phyloP scores from a whole-genome alignment of 805 yeast species.

The Yarrowia sp. region DNA sequence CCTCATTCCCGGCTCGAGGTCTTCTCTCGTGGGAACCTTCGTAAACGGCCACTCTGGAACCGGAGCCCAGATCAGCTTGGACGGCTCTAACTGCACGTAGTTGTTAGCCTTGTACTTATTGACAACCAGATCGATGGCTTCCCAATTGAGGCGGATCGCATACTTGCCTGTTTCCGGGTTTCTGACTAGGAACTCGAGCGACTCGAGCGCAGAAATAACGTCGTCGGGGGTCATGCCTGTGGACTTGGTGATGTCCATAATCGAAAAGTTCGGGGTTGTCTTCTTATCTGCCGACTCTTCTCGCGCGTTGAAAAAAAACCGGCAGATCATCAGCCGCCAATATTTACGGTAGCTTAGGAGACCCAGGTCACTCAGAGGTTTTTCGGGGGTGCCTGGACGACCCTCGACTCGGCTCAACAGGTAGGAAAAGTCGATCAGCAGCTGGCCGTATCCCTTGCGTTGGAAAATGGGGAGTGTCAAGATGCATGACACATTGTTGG shows the following conservation, averaged over 20 bases:
- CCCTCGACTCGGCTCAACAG: conserved; percentile 75
- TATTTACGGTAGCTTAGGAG: conserved; percentile 82
- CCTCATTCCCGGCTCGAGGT: conserved; percentile 26
- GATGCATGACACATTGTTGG: conserved; percentile 84
- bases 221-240: conserved; percentile 92
- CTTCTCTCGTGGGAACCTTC: conserved; percentile 12
- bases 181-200: conserved; percentile 64
- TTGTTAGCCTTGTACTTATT: conserved; percentile 61
- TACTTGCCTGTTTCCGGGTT: conserved; percentile 57
- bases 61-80: conserved; percentile 67
- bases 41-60: conserved; percentile 36
- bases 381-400: conserved; percentile 91
- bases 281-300: neutral
- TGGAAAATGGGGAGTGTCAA: conserved; percentile 88
- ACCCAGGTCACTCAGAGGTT: conserved; percentile 89
- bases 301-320: conserved; percentile 34
- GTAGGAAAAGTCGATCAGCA: conserved; percentile 89
- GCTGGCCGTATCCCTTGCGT: conserved; percentile 85
- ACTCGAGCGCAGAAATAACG: conserved; percentile 85
- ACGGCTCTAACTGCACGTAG: conserved; percentile 60
- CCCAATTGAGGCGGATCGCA: conserved; percentile 61
- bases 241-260: conserved; percentile 65
- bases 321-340: conserved; percentile 76
- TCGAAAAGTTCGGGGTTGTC: conserved; percentile 50
- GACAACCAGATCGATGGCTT: conserved; percentile 54